A percentile compares a stretch with the other conserved stretches of the same genome.
Conservation (phyloP, 495 filamentous ascomycete genomes). For the Penicillium coprophilum region DNA sequence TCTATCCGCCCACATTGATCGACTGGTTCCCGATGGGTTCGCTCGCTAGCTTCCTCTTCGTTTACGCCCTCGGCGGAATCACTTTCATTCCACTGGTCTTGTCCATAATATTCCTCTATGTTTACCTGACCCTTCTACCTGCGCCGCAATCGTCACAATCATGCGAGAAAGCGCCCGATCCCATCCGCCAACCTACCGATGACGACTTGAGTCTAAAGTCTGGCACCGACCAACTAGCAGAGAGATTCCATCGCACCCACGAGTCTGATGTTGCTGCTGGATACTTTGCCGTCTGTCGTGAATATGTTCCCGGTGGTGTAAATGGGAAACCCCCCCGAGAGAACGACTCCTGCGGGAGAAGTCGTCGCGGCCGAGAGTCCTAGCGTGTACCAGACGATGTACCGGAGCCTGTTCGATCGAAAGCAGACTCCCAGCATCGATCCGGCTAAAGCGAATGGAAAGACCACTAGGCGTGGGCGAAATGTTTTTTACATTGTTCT, state of each 20-base stretch:
- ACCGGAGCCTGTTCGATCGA: conserved; percentile 90
- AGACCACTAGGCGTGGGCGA: conserved; percentile 67
- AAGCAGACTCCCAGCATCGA: conserved; percentile 59
- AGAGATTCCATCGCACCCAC: conserved; percentile 56
- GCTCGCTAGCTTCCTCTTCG: conserved; percentile 65
- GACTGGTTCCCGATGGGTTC: conserved; percentile 59
- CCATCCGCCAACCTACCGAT: conserved; percentile 38
- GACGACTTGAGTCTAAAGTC: conserved; percentile 52
- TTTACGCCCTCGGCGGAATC: conserved; percentile 86
- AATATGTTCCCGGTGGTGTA: conserved; percentile 85
- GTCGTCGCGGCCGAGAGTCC: conserved; percentile 71
- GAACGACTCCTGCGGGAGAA: conserved; percentile 76
- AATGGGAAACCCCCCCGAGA: conserved; percentile 86
- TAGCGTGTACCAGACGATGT: conserved; percentile 97
- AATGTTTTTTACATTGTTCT: conserved; percentile 96
- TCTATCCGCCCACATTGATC: conserved; percentile 36
- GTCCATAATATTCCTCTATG: conserved; percentile 61
- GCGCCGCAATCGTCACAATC: conserved; percentile 37
- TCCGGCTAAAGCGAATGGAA: conserved; percentile 50
- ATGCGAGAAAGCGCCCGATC: conserved; percentile 37
- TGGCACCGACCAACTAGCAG: conserved; percentile 49
- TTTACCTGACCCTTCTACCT: conserved; percentile 65
- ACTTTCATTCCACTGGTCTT: conserved; percentile 82
- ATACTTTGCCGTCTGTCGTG: conserved; percentile 92
- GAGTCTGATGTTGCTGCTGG: conserved; percentile 86